phyloP scores from a whole-genome alignment of 768 basidiomycete species.

The Trametes maxima region DNA sequence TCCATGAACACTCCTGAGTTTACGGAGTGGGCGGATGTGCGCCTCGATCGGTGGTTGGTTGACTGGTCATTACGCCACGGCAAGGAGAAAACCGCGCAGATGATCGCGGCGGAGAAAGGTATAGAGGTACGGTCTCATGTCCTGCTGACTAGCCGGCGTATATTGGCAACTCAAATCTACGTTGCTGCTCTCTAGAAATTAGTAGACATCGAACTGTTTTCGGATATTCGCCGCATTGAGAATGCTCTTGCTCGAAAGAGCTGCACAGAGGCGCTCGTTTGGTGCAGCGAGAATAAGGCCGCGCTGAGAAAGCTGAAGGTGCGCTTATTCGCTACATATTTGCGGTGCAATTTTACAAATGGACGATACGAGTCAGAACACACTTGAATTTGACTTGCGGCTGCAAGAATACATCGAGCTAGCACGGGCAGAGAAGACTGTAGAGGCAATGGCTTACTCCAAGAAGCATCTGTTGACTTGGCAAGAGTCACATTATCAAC shows the following conservation, averaged over 20 bases:
- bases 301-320: conserved; percentile 92
- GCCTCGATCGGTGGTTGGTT: conserved; percentile 87
- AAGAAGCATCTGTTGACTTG: conserved; percentile 80
- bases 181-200: conserved; percentile 54
- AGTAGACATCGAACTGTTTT: conserved; percentile 91
- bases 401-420: conserved; percentile 97
- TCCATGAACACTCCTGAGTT: conserved; percentile 57
- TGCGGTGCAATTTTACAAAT: neutral
- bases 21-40: conserved; percentile 74
- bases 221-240: conserved; percentile 87
- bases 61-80: conserved; percentile 89
- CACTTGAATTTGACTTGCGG: conserved; percentile 93
- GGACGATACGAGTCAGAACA: conserved; percentile 56
- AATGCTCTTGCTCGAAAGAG: conserved; percentile 71
- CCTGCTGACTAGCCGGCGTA: neutral
- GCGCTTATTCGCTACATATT: neutral
- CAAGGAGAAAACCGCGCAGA: conserved; percentile 73
- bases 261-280: conserved; percentile 87
- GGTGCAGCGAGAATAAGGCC: conserved; percentile 96
- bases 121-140: conserved; percentile 61
- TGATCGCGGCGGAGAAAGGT: conserved; percentile 71
- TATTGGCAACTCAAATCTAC: neutral
- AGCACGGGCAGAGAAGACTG: conserved; percentile 60
- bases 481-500: conserved; percentile 77
- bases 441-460: conserved; percentile 83